Evolutionary conservation across 2,329 filamentous ascomycete genomes (phyloP).

Genomic region (Keithomyces neogunnii): DNA sequence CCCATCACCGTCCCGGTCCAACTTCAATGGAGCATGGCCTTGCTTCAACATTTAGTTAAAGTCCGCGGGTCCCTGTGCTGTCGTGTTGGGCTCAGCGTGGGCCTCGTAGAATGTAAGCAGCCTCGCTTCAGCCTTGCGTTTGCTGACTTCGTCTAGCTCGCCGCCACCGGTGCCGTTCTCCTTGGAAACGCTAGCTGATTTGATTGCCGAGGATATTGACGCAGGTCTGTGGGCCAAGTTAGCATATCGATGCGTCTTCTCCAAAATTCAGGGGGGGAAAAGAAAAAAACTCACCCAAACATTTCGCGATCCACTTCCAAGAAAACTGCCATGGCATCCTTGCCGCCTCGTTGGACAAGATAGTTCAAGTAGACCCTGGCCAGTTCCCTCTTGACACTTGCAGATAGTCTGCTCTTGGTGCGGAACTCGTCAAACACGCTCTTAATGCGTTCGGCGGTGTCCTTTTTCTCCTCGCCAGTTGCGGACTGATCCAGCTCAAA

Average conservation of each 20-base stretch:
- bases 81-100: slow-evolving; percentile 35
- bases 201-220: slow-evolving; percentile 13
- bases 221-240: slow-evolving; percentile 12
- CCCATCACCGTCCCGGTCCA: not conserved
- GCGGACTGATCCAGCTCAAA: slow-evolving; percentile 85
- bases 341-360: slow-evolving; percentile 72
- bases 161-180: slow-evolving; percentile 34
- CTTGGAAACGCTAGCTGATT: slow-evolving; percentile 22
- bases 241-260: not conserved
- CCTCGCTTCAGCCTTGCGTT: slow-evolving; percentile 40
- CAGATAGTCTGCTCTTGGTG: slow-evolving; percentile 60
- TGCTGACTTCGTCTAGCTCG: slow-evolving; percentile 43
- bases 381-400: slow-evolving; percentile 63
- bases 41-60: slow-evolving; percentile 34
- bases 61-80: slow-evolving; percentile 39
- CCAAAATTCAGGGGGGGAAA: not conserved
- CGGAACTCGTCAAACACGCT: slow-evolving; percentile 70
- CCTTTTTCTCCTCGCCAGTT: slow-evolving; percentile 51
- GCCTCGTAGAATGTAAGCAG: slow-evolving; percentile 47
- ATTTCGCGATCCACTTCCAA: slow-evolving; percentile 76
- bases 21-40: not conserved
- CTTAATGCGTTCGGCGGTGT: slow-evolving; percentile 68
- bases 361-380: slow-evolving; percentile 74
- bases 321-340: slow-evolving; percentile 80
- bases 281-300: slow-evolving; percentile 59